A percentile compares a stretch with the other conserved stretches of the same genome.
Evolutionary conservation across 192 early-diverging fungal species (phyloP).

Genomic region (Entomortierella parvispora): DNA sequence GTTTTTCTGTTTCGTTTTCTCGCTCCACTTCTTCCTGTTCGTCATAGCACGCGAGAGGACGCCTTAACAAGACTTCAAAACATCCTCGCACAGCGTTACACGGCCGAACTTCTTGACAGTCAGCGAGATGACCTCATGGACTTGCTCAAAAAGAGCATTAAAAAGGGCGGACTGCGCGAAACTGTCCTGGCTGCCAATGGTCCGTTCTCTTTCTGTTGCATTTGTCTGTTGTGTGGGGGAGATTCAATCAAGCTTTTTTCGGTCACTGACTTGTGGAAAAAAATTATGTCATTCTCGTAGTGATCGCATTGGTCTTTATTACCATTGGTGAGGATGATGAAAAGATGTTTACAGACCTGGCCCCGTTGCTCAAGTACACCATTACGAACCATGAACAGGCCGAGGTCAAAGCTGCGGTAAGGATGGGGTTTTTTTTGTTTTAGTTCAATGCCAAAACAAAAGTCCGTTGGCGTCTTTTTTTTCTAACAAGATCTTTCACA

Average conservation of each 20-base stretch:
- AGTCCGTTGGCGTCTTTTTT: background rate
- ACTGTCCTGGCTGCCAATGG: conserved; percentile 53
- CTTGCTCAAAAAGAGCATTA: conserved; percentile 62
- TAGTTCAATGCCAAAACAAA: too few relatives aligned
- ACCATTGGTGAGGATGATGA: conserved; percentile 62
- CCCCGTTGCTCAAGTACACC: conserved; percentile 56
- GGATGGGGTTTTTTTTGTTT: too few relatives aligned
- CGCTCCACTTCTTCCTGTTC: background rate
- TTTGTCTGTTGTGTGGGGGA: background rate
- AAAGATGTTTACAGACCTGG: conserved; percentile 57
- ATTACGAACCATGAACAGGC: conserved; percentile 52
- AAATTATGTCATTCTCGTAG: conserved; percentile 28
- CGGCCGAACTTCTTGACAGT: conserved; percentile 61
- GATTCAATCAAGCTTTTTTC: too few relatives aligned
- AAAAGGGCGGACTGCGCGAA: conserved; percentile 55
- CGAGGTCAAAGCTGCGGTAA: conserved; percentile 61
- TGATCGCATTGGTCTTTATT: conserved; percentile 59
- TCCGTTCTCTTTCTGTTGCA: conserved; percentile 6
- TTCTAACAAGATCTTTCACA: background rate
- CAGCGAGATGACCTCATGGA: conserved; percentile 65
- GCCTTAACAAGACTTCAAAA: conserved; percentile 58
- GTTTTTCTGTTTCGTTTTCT: background rate
- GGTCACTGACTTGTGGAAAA: too few relatives aligned
- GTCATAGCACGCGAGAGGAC: conserved; percentile 65
- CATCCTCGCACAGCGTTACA: conserved; percentile 62